Evolutionary conservation across 164 flowering plant species (phyloP).

Genomic region (Sedum album): DNA sequence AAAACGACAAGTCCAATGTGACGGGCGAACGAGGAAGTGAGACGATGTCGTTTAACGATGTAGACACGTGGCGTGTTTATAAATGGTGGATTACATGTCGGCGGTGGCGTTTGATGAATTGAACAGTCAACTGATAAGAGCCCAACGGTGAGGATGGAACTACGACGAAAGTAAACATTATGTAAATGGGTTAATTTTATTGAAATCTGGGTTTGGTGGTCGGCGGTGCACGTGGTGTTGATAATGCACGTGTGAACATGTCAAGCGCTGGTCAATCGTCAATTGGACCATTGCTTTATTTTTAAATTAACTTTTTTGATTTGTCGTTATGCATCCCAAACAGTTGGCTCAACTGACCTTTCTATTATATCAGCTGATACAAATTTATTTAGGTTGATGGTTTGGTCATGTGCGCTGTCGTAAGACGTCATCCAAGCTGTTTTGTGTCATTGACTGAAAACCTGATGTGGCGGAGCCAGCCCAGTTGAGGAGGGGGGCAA

Average conservation of each 20-base stretch:
- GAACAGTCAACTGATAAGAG: constrained; percentile 5
- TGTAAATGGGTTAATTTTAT: no score
- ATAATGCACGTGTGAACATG: not conserved
- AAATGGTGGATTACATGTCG: not conserved
- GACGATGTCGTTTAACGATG: not conserved
- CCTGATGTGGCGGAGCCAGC: no score
- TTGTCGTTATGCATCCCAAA: no score
- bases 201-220: not conserved
- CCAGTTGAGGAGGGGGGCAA: no score
- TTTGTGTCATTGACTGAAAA: constrained; percentile 85
- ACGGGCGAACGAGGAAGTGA: not conserved
- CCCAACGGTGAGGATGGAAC: not conserved
- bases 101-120: not conserved
- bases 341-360: no score
- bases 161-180: no score
- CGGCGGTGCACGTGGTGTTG: not conserved
- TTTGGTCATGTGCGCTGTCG: not conserved
- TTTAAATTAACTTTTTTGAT: not conserved
- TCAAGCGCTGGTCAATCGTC: not conserved
- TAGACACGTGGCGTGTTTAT: not conserved
- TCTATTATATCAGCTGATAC: no score
- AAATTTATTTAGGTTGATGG: no score
- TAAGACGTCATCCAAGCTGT: constrained; percentile 72
- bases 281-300: not conserved
- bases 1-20: not conserved